phyloP scores from a whole-genome alignment of 768 basidiomycete species.

The Boletus insuetus region DNA sequence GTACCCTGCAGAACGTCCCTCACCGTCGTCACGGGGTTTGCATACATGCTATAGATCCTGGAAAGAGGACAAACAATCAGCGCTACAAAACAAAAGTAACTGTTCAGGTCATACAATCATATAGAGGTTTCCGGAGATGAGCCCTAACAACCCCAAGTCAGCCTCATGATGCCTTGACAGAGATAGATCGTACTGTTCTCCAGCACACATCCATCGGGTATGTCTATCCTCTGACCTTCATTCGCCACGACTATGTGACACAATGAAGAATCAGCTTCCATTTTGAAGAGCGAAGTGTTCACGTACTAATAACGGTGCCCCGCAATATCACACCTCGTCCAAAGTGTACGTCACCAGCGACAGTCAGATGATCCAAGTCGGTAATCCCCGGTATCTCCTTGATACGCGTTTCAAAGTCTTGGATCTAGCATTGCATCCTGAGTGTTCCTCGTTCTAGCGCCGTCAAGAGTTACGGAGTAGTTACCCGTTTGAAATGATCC shows the following conservation, averaged over 20 bases:
- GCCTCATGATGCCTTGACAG: neutral
- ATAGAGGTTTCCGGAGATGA: slow-evolving; percentile 77
- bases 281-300: neutral
- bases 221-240: slow-evolving; percentile 59
- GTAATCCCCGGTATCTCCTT: slow-evolving; percentile 89
- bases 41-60: slow-evolving; percentile 4
- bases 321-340: slow-evolving; percentile 82
- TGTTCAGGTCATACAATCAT: slow-evolving; percentile 51
- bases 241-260: slow-evolving; percentile 61
- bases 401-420: slow-evolving; percentile 92
- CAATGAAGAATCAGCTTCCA: neutral
- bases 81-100: neutral
- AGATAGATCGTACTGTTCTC: slow-evolving; percentile 52
- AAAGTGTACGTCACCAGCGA: slow-evolving; percentile 89
- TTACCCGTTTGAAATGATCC: slow-evolving; percentile 93
- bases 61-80: neutral
- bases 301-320: slow-evolving; percentile 69
- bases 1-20: too few relatives aligned
- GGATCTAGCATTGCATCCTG: slow-evolving; percentile 45
- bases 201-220: slow-evolving; percentile 78
- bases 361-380: slow-evolving; percentile 92
- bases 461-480: neutral
- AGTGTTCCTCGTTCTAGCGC: neutral
- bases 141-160: slow-evolving; percentile 35
- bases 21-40: too few relatives aligned